phyloP scores from a whole-genome alignment of 495 filamentous ascomycete species.

The Friedmanniomyces simplex region DNA sequence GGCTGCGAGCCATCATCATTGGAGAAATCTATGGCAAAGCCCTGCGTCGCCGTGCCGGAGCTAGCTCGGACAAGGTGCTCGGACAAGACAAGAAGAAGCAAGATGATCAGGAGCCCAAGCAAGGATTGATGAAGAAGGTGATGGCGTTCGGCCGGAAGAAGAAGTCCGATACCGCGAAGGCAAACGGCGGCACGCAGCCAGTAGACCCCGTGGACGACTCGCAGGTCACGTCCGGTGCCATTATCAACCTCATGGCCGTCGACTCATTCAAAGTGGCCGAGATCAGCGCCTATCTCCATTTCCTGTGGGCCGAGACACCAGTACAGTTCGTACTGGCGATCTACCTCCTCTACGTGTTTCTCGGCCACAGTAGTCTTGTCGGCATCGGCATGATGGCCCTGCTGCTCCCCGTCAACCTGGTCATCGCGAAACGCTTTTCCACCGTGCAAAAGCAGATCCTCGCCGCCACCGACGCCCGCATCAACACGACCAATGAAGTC shows the following conservation, averaged over 20 bases:
- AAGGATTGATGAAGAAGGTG: constrained; percentile 40
- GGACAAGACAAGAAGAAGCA: constrained; percentile 42
- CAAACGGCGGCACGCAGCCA: constrained; percentile 27
- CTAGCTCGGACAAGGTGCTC: constrained; percentile 58
- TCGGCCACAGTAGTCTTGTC: constrained; percentile 88
- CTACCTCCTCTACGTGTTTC: constrained; percentile 70
- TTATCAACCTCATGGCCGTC: constrained; percentile 98
- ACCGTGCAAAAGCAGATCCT: constrained; percentile 81
- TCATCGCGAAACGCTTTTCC: constrained; percentile 73
- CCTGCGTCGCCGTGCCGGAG: constrained; percentile 78
- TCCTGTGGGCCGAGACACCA: constrained; percentile 74
- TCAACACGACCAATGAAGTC: constrained; percentile 93
- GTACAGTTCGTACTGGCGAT: constrained; percentile 70
- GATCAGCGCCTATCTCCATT: constrained; percentile 84
- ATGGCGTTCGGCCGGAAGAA: constrained; percentile 51
- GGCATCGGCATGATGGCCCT: constrained; percentile 87
- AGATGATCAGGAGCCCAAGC: constrained; percentile 25
- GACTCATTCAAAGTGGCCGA: constrained; percentile 98
- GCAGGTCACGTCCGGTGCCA: constrained; percentile 85
- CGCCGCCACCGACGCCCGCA: constrained; percentile 89
- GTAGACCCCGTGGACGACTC: constrained; percentile 35
- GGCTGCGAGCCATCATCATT: constrained; percentile 85
- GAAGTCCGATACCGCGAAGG: constrained; percentile 35
- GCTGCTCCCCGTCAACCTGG: constrained; percentile 79
- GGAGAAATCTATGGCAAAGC: constrained; percentile 98